Base-by-base conservation (phyloP, 73 alveolate genomes). In the Blepharisma stoltei region DNA sequence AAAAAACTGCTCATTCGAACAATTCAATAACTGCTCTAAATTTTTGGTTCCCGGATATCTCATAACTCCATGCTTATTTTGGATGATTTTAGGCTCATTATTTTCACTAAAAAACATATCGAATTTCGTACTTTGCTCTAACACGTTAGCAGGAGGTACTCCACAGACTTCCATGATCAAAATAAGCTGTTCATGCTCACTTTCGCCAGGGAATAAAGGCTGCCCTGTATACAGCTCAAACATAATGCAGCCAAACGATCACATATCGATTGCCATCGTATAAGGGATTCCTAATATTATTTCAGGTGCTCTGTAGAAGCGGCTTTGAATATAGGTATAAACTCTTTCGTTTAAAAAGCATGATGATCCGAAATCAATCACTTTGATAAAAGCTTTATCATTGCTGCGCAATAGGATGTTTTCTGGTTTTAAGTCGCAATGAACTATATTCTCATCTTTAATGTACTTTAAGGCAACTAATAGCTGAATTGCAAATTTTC, bases 281-380 rank as follows among this genome's bases (percentile, higher is more conserved):
- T 69, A 69, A 38, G 79, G 79, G 27, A 44, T 44, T n/a, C 79
- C 79, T 18, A 69, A 43, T 20, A 69, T 69, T 9, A 69, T 69
- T 69, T 69, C 79, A 44, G 79, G 79, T 9, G 79, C 79, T 44
- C 79, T 69, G 38, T 69, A 69, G 27, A 69, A 69, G 20, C 79
- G 55, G 38, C 79, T 69, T 46, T 69, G 79, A n/a, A 69, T 69
- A 25, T 69, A 69, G 27, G 79, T 44, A 69, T 69, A 43, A 0
- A 69, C 32, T 69, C 65, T 69, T 69, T 69, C 67, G 11, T 18
- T 9, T 38, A 46, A 38, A 69, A 69, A 69, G 45, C 79, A 69
- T 1, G 79, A 38, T 18, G 79, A 69, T 8, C 79, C 79, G 27
- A 69, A 69, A 25, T 69, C 79, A 69, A 69, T 69, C 9, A 69